phyloP scores from a whole-genome alignment of 306 rosid genomes.

The Quercus suber region DNA sequence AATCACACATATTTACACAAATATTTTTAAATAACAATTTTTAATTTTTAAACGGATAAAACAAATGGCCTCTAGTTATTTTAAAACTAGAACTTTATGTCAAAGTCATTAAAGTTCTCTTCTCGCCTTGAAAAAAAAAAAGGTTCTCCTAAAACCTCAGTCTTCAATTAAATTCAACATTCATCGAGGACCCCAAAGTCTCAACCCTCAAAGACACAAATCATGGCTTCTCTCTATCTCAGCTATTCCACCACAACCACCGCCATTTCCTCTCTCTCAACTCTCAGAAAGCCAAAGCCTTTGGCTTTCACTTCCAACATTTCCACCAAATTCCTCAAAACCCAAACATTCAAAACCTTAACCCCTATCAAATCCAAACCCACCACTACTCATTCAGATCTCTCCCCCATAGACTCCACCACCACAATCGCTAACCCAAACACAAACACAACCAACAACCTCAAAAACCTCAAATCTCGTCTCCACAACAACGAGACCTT shows the following conservation, averaged over 20 bases:
- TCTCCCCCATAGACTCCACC: slow-evolving; percentile 2
- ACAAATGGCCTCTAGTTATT: no score
- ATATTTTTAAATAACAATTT: no score
- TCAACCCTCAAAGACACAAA: no score
- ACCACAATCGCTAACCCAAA: not conserved
- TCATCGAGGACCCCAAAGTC: not conserved
- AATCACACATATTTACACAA: no score
- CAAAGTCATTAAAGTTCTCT: no score
- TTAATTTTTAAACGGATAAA: no score
- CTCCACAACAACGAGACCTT: slow-evolving; percentile 67
- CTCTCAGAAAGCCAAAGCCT: not conserved
- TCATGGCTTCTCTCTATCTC: slow-evolving; percentile 18
- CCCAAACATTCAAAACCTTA: slow-evolving; percentile 21
- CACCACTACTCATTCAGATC: slow-evolving; percentile 12
- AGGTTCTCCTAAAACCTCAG: no score
- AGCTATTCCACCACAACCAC: not conserved
- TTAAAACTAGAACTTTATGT: no score
- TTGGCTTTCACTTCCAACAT: not conserved
- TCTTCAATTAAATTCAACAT: not conserved
- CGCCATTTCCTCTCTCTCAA: slow-evolving; percentile 2
- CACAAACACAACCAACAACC: not conserved
- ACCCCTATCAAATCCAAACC: slow-evolving; percentile 34
- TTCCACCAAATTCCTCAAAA: slow-evolving; percentile 15
- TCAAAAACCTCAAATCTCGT: slow-evolving; percentile 54
- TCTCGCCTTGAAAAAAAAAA: no score